phyloP scores from a whole-genome alignment of 768 basidiomycete species.

The Macrolepiota albuminosa region DNA sequence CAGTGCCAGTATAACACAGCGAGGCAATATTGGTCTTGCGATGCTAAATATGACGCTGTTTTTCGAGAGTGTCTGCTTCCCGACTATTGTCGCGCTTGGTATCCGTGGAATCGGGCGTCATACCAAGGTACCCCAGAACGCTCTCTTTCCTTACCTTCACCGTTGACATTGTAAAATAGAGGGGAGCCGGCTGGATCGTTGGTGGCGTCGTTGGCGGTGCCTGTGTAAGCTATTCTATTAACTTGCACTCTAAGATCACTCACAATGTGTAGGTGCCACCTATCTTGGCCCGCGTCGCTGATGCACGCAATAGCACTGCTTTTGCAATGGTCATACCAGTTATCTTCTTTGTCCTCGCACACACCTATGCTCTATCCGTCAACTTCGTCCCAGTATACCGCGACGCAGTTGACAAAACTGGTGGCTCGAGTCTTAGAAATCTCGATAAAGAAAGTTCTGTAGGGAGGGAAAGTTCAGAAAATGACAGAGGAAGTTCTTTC shows the following conservation, averaged over 20 bases:
- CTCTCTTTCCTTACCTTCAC: not conserved
- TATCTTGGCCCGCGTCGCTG: slow-evolving; percentile 26
- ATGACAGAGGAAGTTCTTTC: slow-evolving; percentile 9
- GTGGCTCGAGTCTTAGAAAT: slow-evolving; percentile 9
- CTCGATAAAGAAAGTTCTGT: not conserved
- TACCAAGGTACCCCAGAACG: slow-evolving; percentile 17
- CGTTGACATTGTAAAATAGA: slow-evolving; percentile 11
- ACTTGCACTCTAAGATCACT: not conserved
- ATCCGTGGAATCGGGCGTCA: slow-evolving; percentile 28
- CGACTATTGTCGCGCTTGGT: slow-evolving; percentile 29
- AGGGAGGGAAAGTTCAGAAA: slow-evolving; percentile 7
- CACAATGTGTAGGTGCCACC: slow-evolving; percentile 22
- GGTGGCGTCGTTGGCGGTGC: slow-evolving; percentile 29
- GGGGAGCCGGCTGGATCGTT: slow-evolving; percentile 27
- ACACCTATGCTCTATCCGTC: slow-evolving; percentile 23
- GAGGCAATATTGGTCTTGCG: slow-evolving; percentile 24
- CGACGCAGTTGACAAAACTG: slow-evolving; percentile 21
- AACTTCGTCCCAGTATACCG: slow-evolving; percentile 27
- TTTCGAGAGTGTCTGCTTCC: slow-evolving; percentile 33
- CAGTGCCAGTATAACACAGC: slow-evolving; percentile 24
- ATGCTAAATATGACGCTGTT: slow-evolving; percentile 28
- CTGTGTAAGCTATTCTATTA: slow-evolving; percentile 15
- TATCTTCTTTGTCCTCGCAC: slow-evolving; percentile 25
- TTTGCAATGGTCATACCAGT: slow-evolving; percentile 29
- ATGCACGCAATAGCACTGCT: slow-evolving; percentile 26